Evolutionary conservation across 768 basidiomycete genomes (phyloP), one percentile per base, ranked within the genome.

Genomic region (Macrolepiota dolichaula): DNA sequence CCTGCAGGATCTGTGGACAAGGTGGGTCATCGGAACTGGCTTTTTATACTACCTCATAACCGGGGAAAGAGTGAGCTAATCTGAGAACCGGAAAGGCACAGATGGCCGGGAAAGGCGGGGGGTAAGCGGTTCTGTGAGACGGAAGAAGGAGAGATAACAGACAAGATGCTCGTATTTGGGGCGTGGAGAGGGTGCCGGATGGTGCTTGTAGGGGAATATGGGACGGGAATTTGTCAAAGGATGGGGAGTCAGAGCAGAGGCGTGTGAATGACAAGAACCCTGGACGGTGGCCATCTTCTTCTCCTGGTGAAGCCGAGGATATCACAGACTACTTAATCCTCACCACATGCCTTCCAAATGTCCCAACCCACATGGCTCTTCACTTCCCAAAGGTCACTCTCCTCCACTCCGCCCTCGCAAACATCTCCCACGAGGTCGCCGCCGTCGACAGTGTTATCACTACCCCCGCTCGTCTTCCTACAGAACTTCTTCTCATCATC

Each of bases 401-500:
- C 51, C 74, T 79, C 64, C 84, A 87, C 62, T 78, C 85, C 17
- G 69, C 79, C 55, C 81, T 87, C 62, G 81, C 84, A 17, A 65
- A 74, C 59, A 59, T 80, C 24, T 82, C 84, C 40, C 77, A 77
- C 9, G 72, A 81, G 67, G 66, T 85, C 65, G 72, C 69, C 51
- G 73, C 79, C 13, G 63, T 82, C 59, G 80, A 82, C 64, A 62
- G 68, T 3, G 69, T 78, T 65, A 75, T 80, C 53, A 67, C 53
- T 15, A 47, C 54, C 15, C 63, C 67, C 4, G 60, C 52, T 22
- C 50, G 55, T 38, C 70, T 86, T 22, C 85, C 85, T 15, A 64
- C 77, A 22, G 85, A 87, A 62, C 63, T 86, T n/a, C 75, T 85
- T 46, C 74, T 83, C 38, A 65, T 79, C 65, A 79, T 87, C 62